These are phyloP conservation scores for Phaeophleospora eucalypticola DNA, from an alignment of 2,329 filamentous ascomycete species.

Conservation along the genomic window DNA sequence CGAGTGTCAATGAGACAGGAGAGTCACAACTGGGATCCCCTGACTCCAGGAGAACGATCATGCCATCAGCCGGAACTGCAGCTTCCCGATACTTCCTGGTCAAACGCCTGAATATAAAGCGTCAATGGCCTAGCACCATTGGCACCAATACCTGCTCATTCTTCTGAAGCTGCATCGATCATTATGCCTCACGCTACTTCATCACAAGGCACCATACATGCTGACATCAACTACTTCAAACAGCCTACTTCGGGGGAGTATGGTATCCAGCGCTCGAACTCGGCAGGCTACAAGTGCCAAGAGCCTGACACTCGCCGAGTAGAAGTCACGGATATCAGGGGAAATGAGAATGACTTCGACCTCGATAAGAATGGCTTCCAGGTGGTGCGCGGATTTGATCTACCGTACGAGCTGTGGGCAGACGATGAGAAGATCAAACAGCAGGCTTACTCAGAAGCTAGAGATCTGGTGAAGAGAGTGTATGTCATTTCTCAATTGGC, in stretches of 20 bases:
- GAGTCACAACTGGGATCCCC: no score
- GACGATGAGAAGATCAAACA: conserved; percentile 2
- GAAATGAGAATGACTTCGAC: background rate
- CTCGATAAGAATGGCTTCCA: conserved; percentile 10
- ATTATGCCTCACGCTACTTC: background rate
- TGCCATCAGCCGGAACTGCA: no score
- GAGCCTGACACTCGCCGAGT: conserved; percentile 3
- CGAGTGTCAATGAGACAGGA: no score
- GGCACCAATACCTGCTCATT: no score
- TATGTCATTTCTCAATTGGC: background rate
- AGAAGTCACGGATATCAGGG: conserved; percentile 4
- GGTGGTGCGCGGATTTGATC: background rate
- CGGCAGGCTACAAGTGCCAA: conserved; percentile 1
- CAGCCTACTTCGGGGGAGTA: background rate
- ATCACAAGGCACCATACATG: background rate
- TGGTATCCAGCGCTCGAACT: background rate
- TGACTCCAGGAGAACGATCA: no score
- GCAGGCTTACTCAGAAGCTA: background rate
- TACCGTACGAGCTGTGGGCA: background rate
- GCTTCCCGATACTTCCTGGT: no score
- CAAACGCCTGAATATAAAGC: no score
- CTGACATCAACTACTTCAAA: conserved; percentile 1
- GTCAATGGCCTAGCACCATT: no score
- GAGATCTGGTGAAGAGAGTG: conserved; percentile 1
- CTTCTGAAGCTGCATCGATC: no score